Base-by-base conservation (phyloP, 2,329 filamentous ascomycete genomes). In the Microsporum audouinii region DNA sequence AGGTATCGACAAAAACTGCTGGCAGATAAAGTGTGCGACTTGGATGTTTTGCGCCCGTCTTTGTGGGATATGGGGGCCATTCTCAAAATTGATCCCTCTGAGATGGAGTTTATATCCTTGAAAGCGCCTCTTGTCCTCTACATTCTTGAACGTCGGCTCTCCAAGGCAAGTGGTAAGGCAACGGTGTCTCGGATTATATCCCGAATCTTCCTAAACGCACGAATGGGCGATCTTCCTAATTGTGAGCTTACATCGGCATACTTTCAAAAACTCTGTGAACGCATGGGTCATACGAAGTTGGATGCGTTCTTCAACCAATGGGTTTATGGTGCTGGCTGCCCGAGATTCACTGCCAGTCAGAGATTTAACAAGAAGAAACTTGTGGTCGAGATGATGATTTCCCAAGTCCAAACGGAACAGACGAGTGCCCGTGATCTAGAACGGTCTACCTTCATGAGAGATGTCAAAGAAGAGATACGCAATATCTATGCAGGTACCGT, bases 291-390 rank as follows among this genome's bases (percentile, higher is more conserved):
- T 68, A 87, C 88, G 63, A 88, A 89, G 71, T 82, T 96, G 0
- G 94, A 99, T 64, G 81, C 84, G 0, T 97, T 99, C 71, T 97
- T 95, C 81, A 85, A 86, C 49, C 92, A 99, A 71, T 99, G 92
- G 92, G 84, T 99, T 0, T 83, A 87, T 65, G 87, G 88, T 8
- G 86, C 90, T 14, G 95, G 95, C 0, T 97, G 91, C 68, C 94
- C 95, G 0, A 84, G 86, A 47, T 95, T 99, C 67, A 81, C 87
- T 57, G 88, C 95, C 57, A 88, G 85, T 43, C 91, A 96, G 66
- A 84, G 87, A 17, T 99, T 99, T 76, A 99, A 99, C 71, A 97
- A 97, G 78, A 99, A 99, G 77, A 88, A 95, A 67, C 80, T 97
- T 2, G 91, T 92, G 33, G 90, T 99, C 0, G 91, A 97, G 73